Base-by-base conservation (phyloP, 2,329 filamentous ascomycete species). In the Neonectria punicea region DNA sequence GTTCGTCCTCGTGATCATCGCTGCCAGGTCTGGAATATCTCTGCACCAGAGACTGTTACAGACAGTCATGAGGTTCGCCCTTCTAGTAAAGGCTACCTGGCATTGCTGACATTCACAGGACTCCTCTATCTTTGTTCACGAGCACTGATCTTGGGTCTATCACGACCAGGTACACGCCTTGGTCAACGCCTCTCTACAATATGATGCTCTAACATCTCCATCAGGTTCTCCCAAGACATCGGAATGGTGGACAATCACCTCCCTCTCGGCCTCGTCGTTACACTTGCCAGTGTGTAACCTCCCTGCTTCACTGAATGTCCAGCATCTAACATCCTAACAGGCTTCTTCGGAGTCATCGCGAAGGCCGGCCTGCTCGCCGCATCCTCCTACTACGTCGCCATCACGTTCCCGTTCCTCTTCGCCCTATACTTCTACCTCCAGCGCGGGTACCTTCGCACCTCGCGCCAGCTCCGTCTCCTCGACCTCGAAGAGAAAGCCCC, bases 141-240 rank as follows among this genome's bases (percentile, higher is more conserved):
- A 71, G 64, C 3, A 81, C 79, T 0, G 80, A 83, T 16, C 75
- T 73, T 4, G 82, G 82, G 4, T 77, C 76, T 0, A 80, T 81
- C 3, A 73, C 82, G 8, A 84, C 82, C 32, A 73, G 82, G 79
- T 79, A 67, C 69, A 13, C 44, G 13, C 6, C 4, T 18, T 9
- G 11, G 4, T 11, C 11, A 5, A 10, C n/a, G 28, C 6, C 30
- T 58, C 63, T 30, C 43, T 5, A 3, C 16, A 22, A 9, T 11
- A n/a, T n/a, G 6, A 1, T 51, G 14, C 8, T 18, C 65, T 43
- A 53, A 56, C 8, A 7, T 18, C 10, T 2, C 1, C 1, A n/a
- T 3, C 44, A 80, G 79, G 60, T 84, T 84, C 65, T 80, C 78
- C 9, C 80, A 84, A 68, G 81, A 84, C 41, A 79, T 83, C 7